phyloP scores from a whole-genome alignment of 2,329 filamentous ascomycete species.

The Fusarium anguioides region DNA sequence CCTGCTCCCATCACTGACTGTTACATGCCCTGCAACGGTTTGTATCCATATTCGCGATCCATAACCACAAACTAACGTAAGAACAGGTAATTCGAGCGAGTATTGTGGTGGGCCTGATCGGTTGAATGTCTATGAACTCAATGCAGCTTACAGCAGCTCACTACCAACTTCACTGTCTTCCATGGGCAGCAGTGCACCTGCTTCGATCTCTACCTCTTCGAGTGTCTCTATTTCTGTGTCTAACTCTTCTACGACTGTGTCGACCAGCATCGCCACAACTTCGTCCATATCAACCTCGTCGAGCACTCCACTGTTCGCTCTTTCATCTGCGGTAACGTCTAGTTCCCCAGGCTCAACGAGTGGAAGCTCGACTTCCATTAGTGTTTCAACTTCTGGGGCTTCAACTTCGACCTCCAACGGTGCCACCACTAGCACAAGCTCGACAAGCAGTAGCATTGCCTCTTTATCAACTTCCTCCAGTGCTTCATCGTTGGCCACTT shows the following conservation, averaged over 20 bases:
- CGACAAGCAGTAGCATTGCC: neutral
- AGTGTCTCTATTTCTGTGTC: fast-evolving
- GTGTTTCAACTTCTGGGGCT: neutral
- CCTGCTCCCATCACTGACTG: slow-evolving; percentile 49
- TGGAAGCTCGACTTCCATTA: no score
- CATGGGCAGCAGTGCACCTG: neutral
- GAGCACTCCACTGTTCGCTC: fast-evolving
- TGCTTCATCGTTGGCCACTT: no score
- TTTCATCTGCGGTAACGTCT: no score
- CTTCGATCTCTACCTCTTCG: neutral
- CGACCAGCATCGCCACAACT: neutral
- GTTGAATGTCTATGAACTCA: slow-evolving; percentile 52
- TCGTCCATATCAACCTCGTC: fast-evolving
- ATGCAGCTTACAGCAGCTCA: slow-evolving; percentile 15
- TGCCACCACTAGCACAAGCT: neutral
- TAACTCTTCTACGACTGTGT: no score
- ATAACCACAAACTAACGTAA: neutral
- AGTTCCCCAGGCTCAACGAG: no score
- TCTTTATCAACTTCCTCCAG: neutral
- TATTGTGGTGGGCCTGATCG: slow-evolving; percentile 51
- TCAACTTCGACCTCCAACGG: neutral
- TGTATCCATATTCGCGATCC: neutral
- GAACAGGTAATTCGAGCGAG: slow-evolving; percentile 49
- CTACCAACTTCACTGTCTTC: neutral
- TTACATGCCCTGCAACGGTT: slow-evolving; percentile 50